Evolutionary conservation across 305 asterid species (phyloP).

Genomic region (Rubia occidens): DNA sequence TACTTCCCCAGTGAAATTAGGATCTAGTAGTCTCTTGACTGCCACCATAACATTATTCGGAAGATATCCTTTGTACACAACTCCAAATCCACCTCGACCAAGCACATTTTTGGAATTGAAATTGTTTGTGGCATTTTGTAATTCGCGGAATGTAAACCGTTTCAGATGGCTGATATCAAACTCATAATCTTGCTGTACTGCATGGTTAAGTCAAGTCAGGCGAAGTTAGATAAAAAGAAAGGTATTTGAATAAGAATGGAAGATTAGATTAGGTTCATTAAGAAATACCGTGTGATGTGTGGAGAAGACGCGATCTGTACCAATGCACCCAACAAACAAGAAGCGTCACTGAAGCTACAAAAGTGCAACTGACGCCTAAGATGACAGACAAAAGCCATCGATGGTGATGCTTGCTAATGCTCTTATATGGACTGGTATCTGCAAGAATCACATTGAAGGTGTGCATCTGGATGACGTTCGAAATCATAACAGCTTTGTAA

Average conservation of each 20-base stretch:
- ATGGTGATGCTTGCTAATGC: conserved; percentile 37
- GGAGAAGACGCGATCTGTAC: conserved; percentile 50
- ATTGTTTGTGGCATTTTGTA: conserved; percentile 69
- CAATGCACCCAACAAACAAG: conserved; percentile 63
- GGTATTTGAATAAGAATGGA: conserved; percentile 7
- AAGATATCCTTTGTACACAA: conserved; percentile 74
- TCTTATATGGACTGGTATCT: conserved; percentile 43
- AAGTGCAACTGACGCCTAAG: conserved; percentile 51
- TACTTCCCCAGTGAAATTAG: conserved; percentile 77
- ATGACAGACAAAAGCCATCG: conserved; percentile 42
- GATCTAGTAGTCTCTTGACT: conserved; percentile 76
- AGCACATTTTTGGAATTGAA: conserved; percentile 70
- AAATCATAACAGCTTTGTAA: conserved; percentile 6
- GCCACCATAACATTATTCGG: conserved; percentile 66
- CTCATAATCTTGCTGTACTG: conserved; percentile 82
- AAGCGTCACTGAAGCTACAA: conserved; percentile 38
- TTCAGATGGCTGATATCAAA: conserved; percentile 53
- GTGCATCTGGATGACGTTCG: conserved; percentile 9
- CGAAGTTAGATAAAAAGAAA: not conserved
- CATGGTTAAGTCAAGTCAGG: conserved; percentile 17
- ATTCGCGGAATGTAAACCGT: conserved; percentile 68
- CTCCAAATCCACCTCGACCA: conserved; percentile 94
- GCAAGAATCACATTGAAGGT: conserved; percentile 20
- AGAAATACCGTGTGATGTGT: conserved; percentile 55
- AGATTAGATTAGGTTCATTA: not conserved